A percentile compares a stretch with the other conserved stretches of the same genome.
Conservation (phyloP, 2,329 filamentous ascomycete genomes). For the Alternaria sp. region DNA sequence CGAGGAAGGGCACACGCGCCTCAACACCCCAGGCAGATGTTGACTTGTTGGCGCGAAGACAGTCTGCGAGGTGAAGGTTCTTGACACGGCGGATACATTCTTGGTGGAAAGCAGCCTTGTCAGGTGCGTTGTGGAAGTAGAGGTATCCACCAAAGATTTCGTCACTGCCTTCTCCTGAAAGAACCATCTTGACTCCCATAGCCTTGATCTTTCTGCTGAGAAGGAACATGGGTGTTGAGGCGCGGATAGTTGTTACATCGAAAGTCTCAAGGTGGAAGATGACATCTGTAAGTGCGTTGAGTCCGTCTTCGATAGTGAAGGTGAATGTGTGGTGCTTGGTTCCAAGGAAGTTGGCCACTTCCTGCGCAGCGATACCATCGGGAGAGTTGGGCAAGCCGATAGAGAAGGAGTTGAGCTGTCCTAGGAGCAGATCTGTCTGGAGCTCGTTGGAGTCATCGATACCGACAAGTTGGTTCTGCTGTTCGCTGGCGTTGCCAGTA, state of each 20-base stretch:
- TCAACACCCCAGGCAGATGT: slow-evolving; percentile 98
- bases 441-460: slow-evolving; percentile 93
- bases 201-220: slow-evolving; percentile 99
- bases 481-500: slow-evolving; percentile 32
- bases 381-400: slow-evolving; percentile 94
- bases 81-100: slow-evolving; percentile 95
- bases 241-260: slow-evolving; percentile 97
- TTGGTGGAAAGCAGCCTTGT: slow-evolving; percentile 91
- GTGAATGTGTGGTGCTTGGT: slow-evolving; percentile 99
- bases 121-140: slow-evolving; percentile 95
- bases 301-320: slow-evolving; percentile 95
- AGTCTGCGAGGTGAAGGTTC: slow-evolving; percentile 96
- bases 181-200: slow-evolving; percentile 99
- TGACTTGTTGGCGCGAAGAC: slow-evolving; percentile 97
- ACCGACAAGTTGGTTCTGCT: slow-evolving; percentile 72
- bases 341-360: slow-evolving; percentile 95
- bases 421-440: slow-evolving; percentile 87
- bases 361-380: slow-evolving; percentile 87
- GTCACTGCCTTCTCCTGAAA: slow-evolving; percentile 95
- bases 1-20: slow-evolving; percentile 95
- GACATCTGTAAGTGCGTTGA: slow-evolving; percentile 95
- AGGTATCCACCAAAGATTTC: slow-evolving; percentile 99
- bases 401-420: slow-evolving; percentile 97
- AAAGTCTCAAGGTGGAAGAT: slow-evolving; percentile 98
- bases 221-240: slow-evolving; percentile 98